A percentile compares a stretch with the other conserved stretches of the same genome.
Conservation (phyloP, 768 basidiomycete genomes). For the Leccinum barrowsii region DNA sequence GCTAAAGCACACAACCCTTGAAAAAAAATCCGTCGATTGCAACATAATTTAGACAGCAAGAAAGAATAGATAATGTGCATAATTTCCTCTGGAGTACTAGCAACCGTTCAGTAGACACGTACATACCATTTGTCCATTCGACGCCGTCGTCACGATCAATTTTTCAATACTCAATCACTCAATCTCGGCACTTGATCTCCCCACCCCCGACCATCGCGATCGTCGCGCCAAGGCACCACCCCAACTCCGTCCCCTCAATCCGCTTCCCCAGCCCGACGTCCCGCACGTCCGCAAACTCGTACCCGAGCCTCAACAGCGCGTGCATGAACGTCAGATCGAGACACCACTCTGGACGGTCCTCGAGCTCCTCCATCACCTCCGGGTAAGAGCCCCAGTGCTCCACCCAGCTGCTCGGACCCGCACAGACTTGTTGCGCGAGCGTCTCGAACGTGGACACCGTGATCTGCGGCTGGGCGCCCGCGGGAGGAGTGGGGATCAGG, state of each 20-base stretch:
- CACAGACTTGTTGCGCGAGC: slow-evolving; percentile 71
- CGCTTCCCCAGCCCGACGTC: slow-evolving; percentile 81
- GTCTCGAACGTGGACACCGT: slow-evolving; percentile 56
- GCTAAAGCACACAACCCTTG: not conserved
- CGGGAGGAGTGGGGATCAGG: slow-evolving; percentile 44
- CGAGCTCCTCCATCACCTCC: slow-evolving; percentile 62
- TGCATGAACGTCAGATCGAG: slow-evolving; percentile 96
- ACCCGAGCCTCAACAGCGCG: slow-evolving; percentile 79
- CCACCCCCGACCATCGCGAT: slow-evolving; percentile 68
- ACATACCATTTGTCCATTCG: not conserved
- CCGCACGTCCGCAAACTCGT: slow-evolving; percentile 75
- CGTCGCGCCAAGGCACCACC: slow-evolving; percentile 89
- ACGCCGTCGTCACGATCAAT: not conserved
- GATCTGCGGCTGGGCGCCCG: slow-evolving; percentile 30
- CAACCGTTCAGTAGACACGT: not conserved
- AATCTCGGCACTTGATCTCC: slow-evolving; percentile 51
- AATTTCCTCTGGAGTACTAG: not conserved
- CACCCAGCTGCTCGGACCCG: slow-evolving; percentile 59
- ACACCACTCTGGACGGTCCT: slow-evolving; percentile 89
- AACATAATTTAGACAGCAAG: not conserved
- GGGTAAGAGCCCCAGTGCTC: slow-evolving; percentile 43
- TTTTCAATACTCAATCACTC: not conserved
- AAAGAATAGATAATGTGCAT: not conserved
- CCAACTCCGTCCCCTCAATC: slow-evolving; percentile 85
- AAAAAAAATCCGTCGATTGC: not conserved